Conservation (phyloP, 2,329 filamentous ascomycete species). For the Pseudogymnoascus destructans region DNA sequence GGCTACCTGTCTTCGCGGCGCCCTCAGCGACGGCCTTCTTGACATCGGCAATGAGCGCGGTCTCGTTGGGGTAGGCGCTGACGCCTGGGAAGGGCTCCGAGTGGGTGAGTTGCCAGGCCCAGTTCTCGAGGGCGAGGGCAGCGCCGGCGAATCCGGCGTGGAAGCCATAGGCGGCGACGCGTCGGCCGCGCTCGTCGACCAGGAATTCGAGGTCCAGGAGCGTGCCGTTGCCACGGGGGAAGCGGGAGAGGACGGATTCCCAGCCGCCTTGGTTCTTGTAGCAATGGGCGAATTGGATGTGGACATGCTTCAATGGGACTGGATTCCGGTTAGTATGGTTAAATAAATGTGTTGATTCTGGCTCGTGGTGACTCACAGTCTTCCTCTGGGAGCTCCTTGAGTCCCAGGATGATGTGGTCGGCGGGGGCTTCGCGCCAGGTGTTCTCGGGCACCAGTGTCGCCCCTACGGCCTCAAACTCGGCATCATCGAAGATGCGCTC, state of each 20-base stretch:
- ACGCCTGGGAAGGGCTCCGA: conserved; percentile 53
- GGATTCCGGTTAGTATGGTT: background rate
- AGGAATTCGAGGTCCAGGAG: conserved; percentile 84
- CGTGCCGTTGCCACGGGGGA: conserved; percentile 60
- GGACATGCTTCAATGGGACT: conserved; percentile 58
- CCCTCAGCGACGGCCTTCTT: conserved; percentile 57
- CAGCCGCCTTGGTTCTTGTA: conserved; percentile 69
- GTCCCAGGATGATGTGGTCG: conserved; percentile 58
- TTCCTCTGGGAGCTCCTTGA: conserved; percentile 68
- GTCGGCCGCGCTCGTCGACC: conserved; percentile 53
- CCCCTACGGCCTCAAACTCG: conserved; percentile 51
- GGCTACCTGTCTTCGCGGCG: conserved; percentile 50
- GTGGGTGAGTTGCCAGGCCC: conserved; percentile 70
- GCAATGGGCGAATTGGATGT: conserved; percentile 61
- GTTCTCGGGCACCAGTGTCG: conserved; percentile 50
- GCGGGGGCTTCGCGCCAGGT: conserved; percentile 54
- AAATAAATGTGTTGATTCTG: conserved; percentile 9
- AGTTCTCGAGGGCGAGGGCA: conserved; percentile 63
- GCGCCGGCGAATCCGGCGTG: conserved; percentile 64
- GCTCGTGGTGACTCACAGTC: conserved; percentile 34
- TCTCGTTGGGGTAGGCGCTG: conserved; percentile 60
- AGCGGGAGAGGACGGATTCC: conserved; percentile 67
- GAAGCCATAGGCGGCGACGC: conserved; percentile 51
- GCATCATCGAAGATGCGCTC: conserved; percentile 51
- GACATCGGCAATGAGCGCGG: conserved; percentile 58